Base-by-base conservation (phyloP, 768 basidiomycete genomes). In the Crucibulum laeve region DNA sequence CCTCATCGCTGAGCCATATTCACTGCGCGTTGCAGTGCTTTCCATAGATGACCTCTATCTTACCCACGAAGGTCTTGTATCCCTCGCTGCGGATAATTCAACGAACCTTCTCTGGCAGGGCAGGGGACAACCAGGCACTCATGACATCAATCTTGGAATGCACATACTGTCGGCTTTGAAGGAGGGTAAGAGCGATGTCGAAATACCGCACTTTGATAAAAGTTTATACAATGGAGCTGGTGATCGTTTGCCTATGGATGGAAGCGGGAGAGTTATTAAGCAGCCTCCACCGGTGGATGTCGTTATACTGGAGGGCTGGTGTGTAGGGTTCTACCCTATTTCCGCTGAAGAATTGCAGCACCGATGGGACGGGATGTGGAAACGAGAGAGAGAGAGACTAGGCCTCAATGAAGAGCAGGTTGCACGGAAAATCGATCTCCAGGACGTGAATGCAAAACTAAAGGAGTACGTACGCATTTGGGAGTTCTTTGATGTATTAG, bases 261-360 rank as follows among this genome's bases (percentile, higher is more conserved):
- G 54, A 25, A 54, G 66, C 26, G 75, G 77, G 13, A 57, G 62
- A 1, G 51, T 67, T 1, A 68, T 91, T 4, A 51, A 56, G 10
- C 65, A 63, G 15, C 62, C 61, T 25, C 67, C 49, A 57, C 61
- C 39, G 54, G 70, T 56, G 4, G 91, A 99, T 56, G 68, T 98
- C 11, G 84, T 98, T 39, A 74, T 99, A 38, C 67, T 99, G 38
- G 96, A 99, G 67, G 96, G 96, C 7, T 99, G 96, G 96, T 92
- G 85, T 62, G 80, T 88, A 18, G 94, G 95, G 0, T 97, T 96
- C 58, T 72, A 74, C 40, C 83, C 91, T 1, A 69, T 90, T 4
- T 53, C 68, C 0, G 36, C 51, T 14, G 61, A 68, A 7, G 76
- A 79, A 47, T 59, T 91, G 25, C 70, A 78, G 34, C 57, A 56